Conservation (phyloP, 2,329 filamentous ascomycete species). For the Bipolaris gigantea region DNA sequence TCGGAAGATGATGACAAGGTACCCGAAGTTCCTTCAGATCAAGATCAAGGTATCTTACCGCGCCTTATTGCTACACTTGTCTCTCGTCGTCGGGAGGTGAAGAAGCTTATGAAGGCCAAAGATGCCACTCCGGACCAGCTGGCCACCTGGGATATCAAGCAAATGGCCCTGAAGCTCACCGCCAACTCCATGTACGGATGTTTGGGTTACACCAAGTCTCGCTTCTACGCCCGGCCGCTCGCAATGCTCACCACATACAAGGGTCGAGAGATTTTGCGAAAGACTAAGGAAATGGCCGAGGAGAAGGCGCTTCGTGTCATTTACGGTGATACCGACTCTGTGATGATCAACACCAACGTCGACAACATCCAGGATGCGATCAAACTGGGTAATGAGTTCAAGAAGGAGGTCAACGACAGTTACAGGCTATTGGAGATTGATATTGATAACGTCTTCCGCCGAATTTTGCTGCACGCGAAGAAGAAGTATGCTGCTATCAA, state of each 20-base stretch:
- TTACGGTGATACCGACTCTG: slow-evolving; percentile 97
- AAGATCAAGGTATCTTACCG: slow-evolving; percentile 83
- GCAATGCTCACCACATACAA: slow-evolving; percentile 97
- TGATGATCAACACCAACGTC: slow-evolving; percentile 99
- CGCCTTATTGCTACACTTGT: slow-evolving; percentile 91
- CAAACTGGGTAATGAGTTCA: slow-evolving; percentile 92
- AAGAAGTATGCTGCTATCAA: slow-evolving; percentile 99
- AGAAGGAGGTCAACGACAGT: slow-evolving; percentile 88
- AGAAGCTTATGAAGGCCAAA: slow-evolving; percentile 95
- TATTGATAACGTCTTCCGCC: slow-evolving; percentile 95
- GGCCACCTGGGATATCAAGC: slow-evolving; percentile 97
- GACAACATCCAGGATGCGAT: slow-evolving; percentile 89
- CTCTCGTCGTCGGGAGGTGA: slow-evolving; percentile 84
- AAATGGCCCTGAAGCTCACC: slow-evolving; percentile 92
- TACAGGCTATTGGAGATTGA: slow-evolving; percentile 95
- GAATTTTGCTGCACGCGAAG: slow-evolving; percentile 92
- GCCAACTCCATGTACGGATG: slow-evolving; percentile 99
- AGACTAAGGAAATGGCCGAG: slow-evolving; percentile 94
- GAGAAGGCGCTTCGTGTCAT: slow-evolving; percentile 90
- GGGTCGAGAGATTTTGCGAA: slow-evolving; percentile 93
- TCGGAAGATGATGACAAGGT: slow-evolving; percentile 83
- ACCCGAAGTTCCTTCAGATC: slow-evolving; percentile 78
- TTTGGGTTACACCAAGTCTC: slow-evolving; percentile 92
- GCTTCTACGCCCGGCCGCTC: slow-evolving; percentile 93
- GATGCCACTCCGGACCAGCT: slow-evolving; percentile 81